Evolutionary conservation across 2,329 filamentous ascomycete genomes (phyloP), one percentile per base, ranked within the genome.

Genomic region (Fusarium verrucosum): DNA sequence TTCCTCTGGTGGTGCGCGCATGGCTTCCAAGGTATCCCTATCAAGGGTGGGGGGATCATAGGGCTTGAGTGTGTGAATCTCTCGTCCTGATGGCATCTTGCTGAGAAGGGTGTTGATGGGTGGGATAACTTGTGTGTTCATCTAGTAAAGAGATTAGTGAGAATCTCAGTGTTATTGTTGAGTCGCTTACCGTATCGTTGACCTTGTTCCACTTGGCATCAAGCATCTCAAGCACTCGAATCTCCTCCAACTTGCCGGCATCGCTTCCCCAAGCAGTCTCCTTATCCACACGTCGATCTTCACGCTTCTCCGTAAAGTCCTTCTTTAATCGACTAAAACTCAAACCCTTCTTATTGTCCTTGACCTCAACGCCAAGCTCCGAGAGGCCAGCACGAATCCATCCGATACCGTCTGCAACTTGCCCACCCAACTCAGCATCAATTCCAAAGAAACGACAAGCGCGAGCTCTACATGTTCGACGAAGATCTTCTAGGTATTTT

Each of bases 361-460:
- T 83, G 50, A 74, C 77, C 60, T 86, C 83, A 10, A 93, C 79
- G 0, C 91, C 92, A 7, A 97, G 78, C 65, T 94, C 89, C 61
- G 88, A 87, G 64, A 90, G 85, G 0, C 90, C 94, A 8, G 90
- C 93, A 37, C 87, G 83, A 41, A 97, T 78, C 93, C 94, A 98
- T 1, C 91, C 93, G 56, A 99, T 91, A 0, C 87, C 95, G 47
- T 89, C 89, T 2, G 94, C 95, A 1, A 90, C 91, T 76, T 94
- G 89, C 0, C 91, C 92, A 2, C 87, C 87, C 11, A 93, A 75
- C 72, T 99, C 95, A 3, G 94, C 91, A 74, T 97, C 93, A 45
- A 98, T 89, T 1, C 89, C 95, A 54, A 97, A 89, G 74, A 98
- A 97, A 2, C 95, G 85, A 72, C 93, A 96, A 0, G 94, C 93